These are phyloP conservation scores for Cutaneotrichosporon curvatum DNA, from an alignment of 1,284 basidiomycete species.

Conservation along the genomic window DNA sequence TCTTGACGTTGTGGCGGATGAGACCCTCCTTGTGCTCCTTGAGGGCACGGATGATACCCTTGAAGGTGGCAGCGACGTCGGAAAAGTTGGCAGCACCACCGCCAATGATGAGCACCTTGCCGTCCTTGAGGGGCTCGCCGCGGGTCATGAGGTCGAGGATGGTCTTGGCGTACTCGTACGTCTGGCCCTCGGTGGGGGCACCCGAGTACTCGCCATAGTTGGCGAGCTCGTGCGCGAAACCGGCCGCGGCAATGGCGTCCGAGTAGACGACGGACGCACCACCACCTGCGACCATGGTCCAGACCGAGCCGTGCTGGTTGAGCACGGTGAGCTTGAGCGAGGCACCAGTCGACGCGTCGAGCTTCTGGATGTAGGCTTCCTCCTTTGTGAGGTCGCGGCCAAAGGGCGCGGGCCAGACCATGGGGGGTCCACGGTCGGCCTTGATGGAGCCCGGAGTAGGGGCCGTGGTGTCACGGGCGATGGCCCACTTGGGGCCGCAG, in stretches of 20 bases:
- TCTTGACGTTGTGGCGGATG: constrained; percentile 76
- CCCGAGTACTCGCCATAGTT: constrained; percentile 99
- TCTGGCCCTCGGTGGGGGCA: constrained; percentile 96
- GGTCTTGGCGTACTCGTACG: constrained; percentile 99
- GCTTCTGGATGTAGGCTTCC: constrained; percentile 96
- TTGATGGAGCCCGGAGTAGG: constrained; percentile 52
- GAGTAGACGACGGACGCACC: constrained; percentile 52
- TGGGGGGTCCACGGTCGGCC: constrained; percentile 91
- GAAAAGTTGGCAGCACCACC: constrained; percentile 99
- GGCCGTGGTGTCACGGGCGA: constrained; percentile 81
- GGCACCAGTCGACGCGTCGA: constrained; percentile 93
- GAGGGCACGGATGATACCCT: constrained; percentile 96
- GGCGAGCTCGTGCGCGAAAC: constrained; percentile 93
- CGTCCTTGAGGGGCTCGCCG: constrained; percentile 69
- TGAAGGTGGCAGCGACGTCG: constrained; percentile 98
- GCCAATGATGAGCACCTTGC: constrained; percentile 98
- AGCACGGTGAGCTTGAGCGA: constrained; percentile 97
- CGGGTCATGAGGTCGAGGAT: constrained; percentile 97
- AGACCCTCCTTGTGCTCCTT: constrained; percentile 86
- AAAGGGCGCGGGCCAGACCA: constrained; percentile 96
- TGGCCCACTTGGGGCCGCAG: constrained; percentile 97
- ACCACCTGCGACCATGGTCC: constrained; percentile 98
- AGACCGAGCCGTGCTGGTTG: constrained; percentile 88
- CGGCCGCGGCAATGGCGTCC: constrained; percentile 93
- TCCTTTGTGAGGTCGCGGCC: constrained; percentile 97